Evolutionary conservation across 208 protist genomes (phyloP).

Genomic region (Trypanosoma melophagium): DNA sequence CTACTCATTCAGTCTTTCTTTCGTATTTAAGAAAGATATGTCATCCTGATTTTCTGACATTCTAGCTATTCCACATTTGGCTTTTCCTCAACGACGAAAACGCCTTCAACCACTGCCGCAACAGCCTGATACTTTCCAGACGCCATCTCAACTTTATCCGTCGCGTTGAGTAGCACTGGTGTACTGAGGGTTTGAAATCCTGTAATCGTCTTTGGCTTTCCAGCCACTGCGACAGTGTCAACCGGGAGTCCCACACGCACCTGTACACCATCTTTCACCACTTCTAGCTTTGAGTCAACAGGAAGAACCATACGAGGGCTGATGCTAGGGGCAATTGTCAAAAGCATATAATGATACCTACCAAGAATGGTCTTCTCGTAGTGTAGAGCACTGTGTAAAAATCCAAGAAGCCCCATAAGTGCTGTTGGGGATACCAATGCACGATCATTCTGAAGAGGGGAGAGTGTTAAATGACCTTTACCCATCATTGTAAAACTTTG

Average conservation of each 20-base stretch:
- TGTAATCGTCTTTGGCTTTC: constrained; percentile 98
- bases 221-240: constrained; percentile 97
- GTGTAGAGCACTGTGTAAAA: constrained; percentile 94
- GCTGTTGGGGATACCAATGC: constrained; percentile 78
- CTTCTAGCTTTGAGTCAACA: constrained; percentile 94
- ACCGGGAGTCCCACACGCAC: constrained; percentile 93
- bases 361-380: constrained; percentile 91
- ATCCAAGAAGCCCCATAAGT: constrained; percentile 91
- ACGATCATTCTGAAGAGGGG: constrained; percentile 94
- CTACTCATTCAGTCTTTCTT: not conserved
- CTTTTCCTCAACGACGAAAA: constrained; percentile 85
- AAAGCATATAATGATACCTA: constrained; percentile 97
- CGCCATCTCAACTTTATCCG: constrained; percentile 97
- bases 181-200: constrained; percentile 99
- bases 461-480: constrained; percentile 98
- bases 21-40: no score
- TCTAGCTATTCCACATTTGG: constrained; percentile 33
- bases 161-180: constrained; percentile 95
- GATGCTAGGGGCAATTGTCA: constrained; percentile 91
- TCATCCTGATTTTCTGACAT: no score
- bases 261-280: constrained; percentile 83
- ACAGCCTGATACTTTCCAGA: constrained; percentile 91
- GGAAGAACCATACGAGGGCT: constrained; percentile 97
- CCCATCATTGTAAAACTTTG: constrained; percentile 98
- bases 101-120: constrained; percentile 75